Conservation (phyloP, 2,329 filamentous ascomycete genomes). For the Penicillium sp. region DNA sequence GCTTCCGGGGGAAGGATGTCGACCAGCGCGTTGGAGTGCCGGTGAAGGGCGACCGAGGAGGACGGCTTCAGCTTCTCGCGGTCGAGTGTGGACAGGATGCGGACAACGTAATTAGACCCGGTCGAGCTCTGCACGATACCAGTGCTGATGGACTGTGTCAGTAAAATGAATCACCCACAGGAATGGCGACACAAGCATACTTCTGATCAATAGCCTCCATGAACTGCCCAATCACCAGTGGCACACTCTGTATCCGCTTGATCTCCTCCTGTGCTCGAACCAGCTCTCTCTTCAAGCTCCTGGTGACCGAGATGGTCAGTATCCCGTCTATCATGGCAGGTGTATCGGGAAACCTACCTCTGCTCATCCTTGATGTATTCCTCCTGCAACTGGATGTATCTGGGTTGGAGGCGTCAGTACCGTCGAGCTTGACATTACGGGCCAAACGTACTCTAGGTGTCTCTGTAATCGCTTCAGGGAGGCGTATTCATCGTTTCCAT, state of each 20-base stretch:
- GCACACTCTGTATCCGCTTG: conserved; percentile 98
- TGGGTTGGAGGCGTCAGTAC: conserved; percentile 37
- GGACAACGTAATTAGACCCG: conserved; percentile 97
- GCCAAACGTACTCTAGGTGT: conserved; percentile 75
- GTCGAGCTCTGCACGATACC: conserved; percentile 98
- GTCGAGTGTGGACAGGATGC: conserved; percentile 96
- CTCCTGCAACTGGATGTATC: conserved; percentile 95
- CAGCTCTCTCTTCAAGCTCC: conserved; percentile 93
- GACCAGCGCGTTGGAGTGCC: conserved; percentile 96
- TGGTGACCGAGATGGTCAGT: conserved; percentile 35
- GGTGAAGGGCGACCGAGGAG: conserved; percentile 93
- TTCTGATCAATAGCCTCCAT: conserved; percentile 99
- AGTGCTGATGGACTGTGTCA: conserved; percentile 58
- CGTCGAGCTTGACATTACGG: not conserved
- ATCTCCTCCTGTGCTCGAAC: conserved; percentile 98
- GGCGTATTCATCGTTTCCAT: conserved; percentile 89
- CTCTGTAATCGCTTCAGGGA: conserved; percentile 94
- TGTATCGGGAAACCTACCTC: conserved; percentile 53
- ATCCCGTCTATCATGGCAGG: not conserved
- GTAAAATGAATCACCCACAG: conserved; percentile 7
- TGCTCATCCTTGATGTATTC: conserved; percentile 99
- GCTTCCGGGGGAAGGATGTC: conserved; percentile 98
- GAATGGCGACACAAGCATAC: conserved; percentile 51
- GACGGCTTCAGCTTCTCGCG: conserved; percentile 97
- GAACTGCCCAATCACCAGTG: conserved; percentile 96